Evolutionary conservation across 768 basidiomycete species (phyloP).

Genomic region (Lactifluus subvellereus): DNA sequence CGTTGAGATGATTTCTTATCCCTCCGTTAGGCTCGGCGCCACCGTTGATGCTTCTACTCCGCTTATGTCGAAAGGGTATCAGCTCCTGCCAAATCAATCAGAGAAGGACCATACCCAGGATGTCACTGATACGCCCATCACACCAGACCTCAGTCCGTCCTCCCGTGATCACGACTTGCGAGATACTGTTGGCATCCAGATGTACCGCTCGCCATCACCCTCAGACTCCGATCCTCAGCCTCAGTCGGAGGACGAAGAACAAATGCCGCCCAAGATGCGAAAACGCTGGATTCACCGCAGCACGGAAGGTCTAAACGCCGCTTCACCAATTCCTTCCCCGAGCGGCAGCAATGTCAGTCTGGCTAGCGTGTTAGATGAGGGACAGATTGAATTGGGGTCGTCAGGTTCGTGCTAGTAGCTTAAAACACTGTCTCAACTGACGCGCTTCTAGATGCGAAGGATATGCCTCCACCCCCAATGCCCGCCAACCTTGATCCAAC

Average conservation of each 20-base stretch:
- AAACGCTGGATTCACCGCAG: conserved; percentile 26
- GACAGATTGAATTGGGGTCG: conserved; percentile 25
- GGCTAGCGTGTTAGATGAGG: conserved; percentile 21
- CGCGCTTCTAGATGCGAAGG: conserved; percentile 31
- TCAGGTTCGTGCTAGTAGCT: conserved; percentile 19
- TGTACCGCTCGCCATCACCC: conserved; percentile 21
- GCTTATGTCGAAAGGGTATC: not conserved
- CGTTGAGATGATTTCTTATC: conserved; percentile 46
- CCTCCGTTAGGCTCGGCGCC: not conserved
- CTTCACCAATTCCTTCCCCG: conserved; percentile 19
- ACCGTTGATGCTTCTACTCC: conserved; percentile 13
- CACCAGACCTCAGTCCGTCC: conserved; percentile 1
- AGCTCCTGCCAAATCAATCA: conserved; percentile 17
- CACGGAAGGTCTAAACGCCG: conserved; percentile 17
- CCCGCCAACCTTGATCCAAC: conserved; percentile 41
- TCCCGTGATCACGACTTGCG: not conserved
- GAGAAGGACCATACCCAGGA: conserved; percentile 27
- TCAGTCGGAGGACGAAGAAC: conserved; percentile 17
- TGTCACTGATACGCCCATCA: not conserved
- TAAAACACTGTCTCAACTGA: conserved; percentile 3
- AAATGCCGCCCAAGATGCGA: conserved; percentile 25
- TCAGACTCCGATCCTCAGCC: conserved; percentile 17
- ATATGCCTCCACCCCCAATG: conserved; percentile 50
- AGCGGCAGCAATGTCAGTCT: conserved; percentile 24
- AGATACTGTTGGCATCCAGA: conserved; percentile 6